phyloP scores from a whole-genome alignment of 371 early-diverging fungal genomes.

The Entomophthora muscae region DNA sequence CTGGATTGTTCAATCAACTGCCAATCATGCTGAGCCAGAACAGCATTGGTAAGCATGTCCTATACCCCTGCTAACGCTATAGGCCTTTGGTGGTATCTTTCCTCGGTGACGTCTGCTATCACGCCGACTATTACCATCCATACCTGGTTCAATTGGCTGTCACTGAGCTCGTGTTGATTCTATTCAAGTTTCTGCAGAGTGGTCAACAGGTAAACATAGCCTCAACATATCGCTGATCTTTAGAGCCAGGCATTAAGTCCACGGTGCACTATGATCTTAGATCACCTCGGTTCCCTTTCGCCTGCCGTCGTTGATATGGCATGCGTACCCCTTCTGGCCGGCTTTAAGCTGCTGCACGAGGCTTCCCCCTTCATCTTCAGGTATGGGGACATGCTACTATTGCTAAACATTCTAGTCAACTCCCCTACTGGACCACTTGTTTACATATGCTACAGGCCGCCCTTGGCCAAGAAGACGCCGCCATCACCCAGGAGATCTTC shows the following conservation, averaged over 20 bases:
- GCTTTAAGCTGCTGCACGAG: background rate
- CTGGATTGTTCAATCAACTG: constrained; percentile 2
- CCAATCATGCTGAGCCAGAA: background rate
- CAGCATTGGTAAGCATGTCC: background rate
- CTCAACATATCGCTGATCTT: background rate
- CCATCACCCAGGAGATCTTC: background rate
- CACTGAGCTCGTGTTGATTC: background rate
- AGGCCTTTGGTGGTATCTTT: constrained; percentile 6
- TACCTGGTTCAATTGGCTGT: constrained; percentile 3
- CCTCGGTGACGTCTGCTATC: constrained; percentile 8
- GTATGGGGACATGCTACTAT: background rate
- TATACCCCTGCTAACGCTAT: background rate
- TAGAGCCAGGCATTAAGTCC: background rate
- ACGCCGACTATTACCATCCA: constrained; percentile 8
- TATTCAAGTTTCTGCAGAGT: background rate
- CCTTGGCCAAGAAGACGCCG: background rate
- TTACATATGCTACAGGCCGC: background rate
- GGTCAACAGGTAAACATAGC: background rate
- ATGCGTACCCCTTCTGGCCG: background rate
- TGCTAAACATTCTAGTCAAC: background rate
- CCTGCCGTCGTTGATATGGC: constrained; percentile 2
- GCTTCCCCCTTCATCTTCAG: background rate
- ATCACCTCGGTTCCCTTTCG: background rate
- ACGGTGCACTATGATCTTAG: background rate
- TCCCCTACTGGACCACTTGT: constrained; percentile 2